Conservation (phyloP, 768 basidiomycete species). For the Amanita muscaria region DNA sequence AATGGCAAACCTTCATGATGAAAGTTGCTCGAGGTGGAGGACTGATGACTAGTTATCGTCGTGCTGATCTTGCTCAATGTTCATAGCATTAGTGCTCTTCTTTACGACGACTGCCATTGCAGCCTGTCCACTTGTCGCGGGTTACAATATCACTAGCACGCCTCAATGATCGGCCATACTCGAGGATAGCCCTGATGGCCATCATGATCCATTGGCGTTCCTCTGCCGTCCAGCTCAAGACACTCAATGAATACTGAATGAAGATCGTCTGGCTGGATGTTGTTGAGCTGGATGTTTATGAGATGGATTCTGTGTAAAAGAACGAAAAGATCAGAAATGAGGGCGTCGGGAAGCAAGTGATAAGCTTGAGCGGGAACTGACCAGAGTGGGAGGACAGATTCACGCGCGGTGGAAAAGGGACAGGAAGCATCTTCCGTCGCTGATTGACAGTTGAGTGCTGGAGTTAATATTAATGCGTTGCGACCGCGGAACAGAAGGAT, state of each 20-base stretch:
- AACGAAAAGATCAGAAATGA: constrained; percentile 73
- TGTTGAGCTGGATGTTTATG: constrained; percentile 86
- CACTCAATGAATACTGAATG: constrained; percentile 73
- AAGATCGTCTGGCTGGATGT: no score
- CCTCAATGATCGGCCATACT: constrained; percentile 77
- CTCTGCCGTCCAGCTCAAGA: constrained; percentile 71
- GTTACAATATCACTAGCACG: constrained; percentile 46
- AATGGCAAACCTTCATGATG: constrained; percentile 43
- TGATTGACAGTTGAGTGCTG: no score
- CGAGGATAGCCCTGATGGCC: constrained; percentile 75
- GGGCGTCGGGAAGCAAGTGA: constrained; percentile 69
- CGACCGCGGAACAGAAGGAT: no score
- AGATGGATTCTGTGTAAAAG: constrained; percentile 95
- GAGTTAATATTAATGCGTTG: no score
- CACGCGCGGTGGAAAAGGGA: constrained; percentile 80
- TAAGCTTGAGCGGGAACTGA: constrained; percentile 63
- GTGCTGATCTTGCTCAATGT: no score
- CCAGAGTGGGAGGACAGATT: constrained; percentile 87
- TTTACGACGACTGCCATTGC: constrained; percentile 16
- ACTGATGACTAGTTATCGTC: no score
- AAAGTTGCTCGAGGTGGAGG: constrained; percentile 24
- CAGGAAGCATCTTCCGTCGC: no score
- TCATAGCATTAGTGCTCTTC: not conserved
- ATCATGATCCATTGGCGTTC: constrained; percentile 96
- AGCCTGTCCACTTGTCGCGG: constrained; percentile 17